A percentile compares a stretch with the other conserved stretches of the same genome.
Conservation (phyloP, 2,329 filamentous ascomycete species). For the Arthrobotrys megalospora region DNA sequence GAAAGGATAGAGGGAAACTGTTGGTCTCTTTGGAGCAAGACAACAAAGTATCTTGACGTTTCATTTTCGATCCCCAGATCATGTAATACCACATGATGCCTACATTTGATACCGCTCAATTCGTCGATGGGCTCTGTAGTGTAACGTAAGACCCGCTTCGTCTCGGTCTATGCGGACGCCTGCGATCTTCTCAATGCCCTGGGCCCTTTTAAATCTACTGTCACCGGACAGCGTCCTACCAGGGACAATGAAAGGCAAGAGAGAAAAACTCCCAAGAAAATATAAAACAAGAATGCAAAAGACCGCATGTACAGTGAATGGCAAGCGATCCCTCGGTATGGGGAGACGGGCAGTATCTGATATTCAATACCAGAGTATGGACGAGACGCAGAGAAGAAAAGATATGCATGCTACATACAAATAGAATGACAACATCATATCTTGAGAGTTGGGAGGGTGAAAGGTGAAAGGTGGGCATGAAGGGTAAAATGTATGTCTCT, state of each 20-base stretch:
- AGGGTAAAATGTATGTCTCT: not conserved
- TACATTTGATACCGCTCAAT: not conserved
- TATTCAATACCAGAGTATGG: conserved; percentile 45
- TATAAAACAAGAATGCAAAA: conserved; percentile 23
- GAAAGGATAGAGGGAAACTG: too few species aligned
- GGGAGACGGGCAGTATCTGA: conserved; percentile 29
- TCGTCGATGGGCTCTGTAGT: too few species aligned
- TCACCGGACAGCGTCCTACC: conserved; percentile 4
- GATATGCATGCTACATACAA: conserved; percentile 58
- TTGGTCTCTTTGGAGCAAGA: too few species aligned
- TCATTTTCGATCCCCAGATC: not conserved
- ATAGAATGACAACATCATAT: conserved; percentile 43
- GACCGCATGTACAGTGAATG: conserved; percentile 8
- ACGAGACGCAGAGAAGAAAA: conserved; percentile 7
- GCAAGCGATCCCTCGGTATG: not conserved
- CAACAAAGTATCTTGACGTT: too few species aligned
- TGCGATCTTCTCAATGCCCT: not conserved
- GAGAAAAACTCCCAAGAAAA: conserved; percentile 3
- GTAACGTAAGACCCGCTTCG: not conserved
- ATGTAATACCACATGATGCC: not conserved
- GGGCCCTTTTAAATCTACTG: not conserved
- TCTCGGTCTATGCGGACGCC: not conserved
- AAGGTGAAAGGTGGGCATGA: conserved; percentile 5
- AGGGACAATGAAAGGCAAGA: not conserved
- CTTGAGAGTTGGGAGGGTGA: conserved; percentile 9